Conservation (phyloP, 768 basidiomycete species). For the Boletus pseudopeckii region DNA sequence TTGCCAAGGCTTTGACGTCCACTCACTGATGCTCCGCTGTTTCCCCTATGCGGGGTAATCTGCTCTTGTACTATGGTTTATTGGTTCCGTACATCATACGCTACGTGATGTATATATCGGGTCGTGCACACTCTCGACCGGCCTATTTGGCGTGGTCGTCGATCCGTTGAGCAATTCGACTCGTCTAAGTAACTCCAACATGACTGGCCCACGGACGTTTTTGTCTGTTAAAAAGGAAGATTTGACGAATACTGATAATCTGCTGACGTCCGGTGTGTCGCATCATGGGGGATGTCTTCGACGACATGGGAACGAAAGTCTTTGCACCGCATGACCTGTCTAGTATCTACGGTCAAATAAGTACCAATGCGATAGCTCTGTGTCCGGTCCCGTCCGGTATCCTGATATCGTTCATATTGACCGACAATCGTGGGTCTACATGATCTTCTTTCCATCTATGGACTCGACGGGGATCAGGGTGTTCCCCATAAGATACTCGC, state of each 20-base stretch:
- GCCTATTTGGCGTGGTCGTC: not conserved
- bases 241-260: not conserved
- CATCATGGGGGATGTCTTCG: not conserved
- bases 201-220: not conserved
- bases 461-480: slow-evolving; percentile 22
- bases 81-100: not conserved
- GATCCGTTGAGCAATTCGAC: not conserved
- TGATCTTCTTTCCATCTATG: slow-evolving; percentile 19
- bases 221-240: not conserved
- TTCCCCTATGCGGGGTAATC: not conserved
- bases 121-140: not conserved
- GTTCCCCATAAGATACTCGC: slow-evolving; percentile 64
- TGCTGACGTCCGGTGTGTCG: not conserved
- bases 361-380: not conserved
- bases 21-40: slow-evolving; percentile 13
- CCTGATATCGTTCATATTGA: slow-evolving; percentile 3
- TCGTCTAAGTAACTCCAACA: not conserved
- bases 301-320: not conserved
- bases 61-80: not conserved
- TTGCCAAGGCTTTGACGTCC: slow-evolving; percentile 15
- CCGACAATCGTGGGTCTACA: slow-evolving; percentile 26
- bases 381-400: slow-evolving; percentile 2
- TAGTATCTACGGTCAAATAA: not conserved
- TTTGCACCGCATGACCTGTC: not conserved
- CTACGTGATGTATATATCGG: not conserved